Percentiles rank a stretch among this genome's conserved stretches.
Evolutionary conservation across 768 basidiomycete species (phyloP).

Genomic region (Lentinula lateritia): DNA sequence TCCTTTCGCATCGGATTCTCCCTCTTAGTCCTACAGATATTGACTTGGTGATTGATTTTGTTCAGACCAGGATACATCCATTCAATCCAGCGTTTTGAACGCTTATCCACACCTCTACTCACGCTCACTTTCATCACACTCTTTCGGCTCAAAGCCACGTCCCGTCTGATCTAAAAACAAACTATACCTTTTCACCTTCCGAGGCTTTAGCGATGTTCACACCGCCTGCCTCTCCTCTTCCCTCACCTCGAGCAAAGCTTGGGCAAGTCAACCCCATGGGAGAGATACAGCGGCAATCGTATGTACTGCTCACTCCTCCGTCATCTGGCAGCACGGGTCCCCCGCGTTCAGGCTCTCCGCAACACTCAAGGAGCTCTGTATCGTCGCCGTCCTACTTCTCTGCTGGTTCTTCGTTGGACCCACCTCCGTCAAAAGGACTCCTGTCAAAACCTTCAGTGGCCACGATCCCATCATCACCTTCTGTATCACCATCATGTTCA

Average conservation of each 20-base stretch:
- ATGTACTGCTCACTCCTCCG: neutral
- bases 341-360: neutral
- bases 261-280: neutral
- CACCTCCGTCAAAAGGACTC: neutral
- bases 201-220: constrained; percentile 19
- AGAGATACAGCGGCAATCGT: neutral
- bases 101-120: neutral
- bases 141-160: neutral
- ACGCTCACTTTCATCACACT: neutral
- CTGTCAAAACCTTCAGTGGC: neutral
- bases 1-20: too few species aligned
- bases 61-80: too few species aligned
- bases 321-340: neutral
- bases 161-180: neutral
- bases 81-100: neutral
- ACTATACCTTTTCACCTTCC: neutral
- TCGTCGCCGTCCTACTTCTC: neutral
- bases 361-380: neutral
- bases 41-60: too few species aligned
- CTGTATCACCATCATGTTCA: constrained; percentile 5
- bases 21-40: too few species aligned
- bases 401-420: neutral
- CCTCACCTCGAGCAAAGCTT: constrained; percentile 8
- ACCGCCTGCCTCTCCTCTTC: constrained; percentile 33
- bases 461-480: neutral